Conservation (phyloP, 2,329 filamentous ascomycete species). For the Phoma sp. region DNA sequence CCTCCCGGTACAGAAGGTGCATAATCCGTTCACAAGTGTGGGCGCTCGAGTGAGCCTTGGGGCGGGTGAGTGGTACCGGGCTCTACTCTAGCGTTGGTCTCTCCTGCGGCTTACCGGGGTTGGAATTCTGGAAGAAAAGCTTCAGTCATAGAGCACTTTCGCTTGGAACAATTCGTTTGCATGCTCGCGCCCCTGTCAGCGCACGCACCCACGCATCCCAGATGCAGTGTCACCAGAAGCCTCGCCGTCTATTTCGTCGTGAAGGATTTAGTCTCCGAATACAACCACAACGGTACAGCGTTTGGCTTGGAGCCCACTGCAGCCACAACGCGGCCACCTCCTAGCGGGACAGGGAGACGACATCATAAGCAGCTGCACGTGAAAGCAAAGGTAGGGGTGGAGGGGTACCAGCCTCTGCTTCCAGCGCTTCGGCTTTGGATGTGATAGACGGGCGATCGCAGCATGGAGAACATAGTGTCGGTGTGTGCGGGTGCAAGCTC, state of each 20-base stretch:
- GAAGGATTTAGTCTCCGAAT: slow-evolving; percentile 15
- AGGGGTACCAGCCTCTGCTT: slow-evolving; percentile 16
- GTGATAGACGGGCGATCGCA: slow-evolving; percentile 35
- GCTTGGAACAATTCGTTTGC: slow-evolving; percentile 13
- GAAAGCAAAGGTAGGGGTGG: slow-evolving; percentile 15
- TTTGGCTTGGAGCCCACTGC: slow-evolving; percentile 9
- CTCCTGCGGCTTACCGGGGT: slow-evolving; percentile 33
- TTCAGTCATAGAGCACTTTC: slow-evolving; percentile 20
- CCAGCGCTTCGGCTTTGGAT: slow-evolving; percentile 30
- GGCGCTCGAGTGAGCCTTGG: slow-evolving; percentile 44
- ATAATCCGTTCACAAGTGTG: slow-evolving; percentile 46
- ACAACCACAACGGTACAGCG: slow-evolving; percentile 3
- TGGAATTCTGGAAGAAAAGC: slow-evolving; percentile 30
- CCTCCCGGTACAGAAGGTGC: slow-evolving; percentile 39
- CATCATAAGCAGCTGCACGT: slow-evolving; percentile 35
- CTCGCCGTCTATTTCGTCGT: slow-evolving; percentile 2
- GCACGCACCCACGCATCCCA: slow-evolving; percentile 6
- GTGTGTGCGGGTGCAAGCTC: slow-evolving; percentile 18
- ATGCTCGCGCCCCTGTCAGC: slow-evolving; percentile 10
- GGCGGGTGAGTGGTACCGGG: slow-evolving; percentile 37
- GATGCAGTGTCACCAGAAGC: slow-evolving; percentile 16
- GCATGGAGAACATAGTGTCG: slow-evolving; percentile 25
- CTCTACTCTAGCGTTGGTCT: slow-evolving; percentile 35
- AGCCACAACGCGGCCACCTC: slow-evolving; percentile 17
- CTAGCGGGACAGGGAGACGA: slow-evolving; percentile 29